phyloP scores from a whole-genome alignment of 805 yeast species.

The Spathaspora passalidarum region DNA sequence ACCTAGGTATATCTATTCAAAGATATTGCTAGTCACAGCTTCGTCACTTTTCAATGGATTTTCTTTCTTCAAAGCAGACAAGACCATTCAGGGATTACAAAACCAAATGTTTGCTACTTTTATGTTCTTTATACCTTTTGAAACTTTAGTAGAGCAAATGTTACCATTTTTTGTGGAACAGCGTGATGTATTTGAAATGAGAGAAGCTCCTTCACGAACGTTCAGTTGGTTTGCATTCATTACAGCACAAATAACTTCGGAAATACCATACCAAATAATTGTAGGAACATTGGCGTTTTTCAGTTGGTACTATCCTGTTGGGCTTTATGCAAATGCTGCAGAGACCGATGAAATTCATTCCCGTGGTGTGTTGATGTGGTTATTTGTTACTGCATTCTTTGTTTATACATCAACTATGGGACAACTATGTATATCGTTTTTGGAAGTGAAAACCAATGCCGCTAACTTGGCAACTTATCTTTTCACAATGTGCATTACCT shows the following conservation, averaged over 20 bases:
- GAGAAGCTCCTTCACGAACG: conserved; percentile 44
- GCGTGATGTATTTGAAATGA: conserved; percentile 43
- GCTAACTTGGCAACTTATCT: conserved; percentile 25
- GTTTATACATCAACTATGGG: conserved; percentile 25
- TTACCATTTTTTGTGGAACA: conserved; percentile 40
- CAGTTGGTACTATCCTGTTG: conserved; percentile 61
- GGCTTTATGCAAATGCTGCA: conserved; percentile 47
- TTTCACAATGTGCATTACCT: conserved; percentile 28
- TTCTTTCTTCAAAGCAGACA: conserved; percentile 60
- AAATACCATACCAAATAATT: conserved; percentile 43
- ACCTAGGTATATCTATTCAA: conserved; percentile 60
- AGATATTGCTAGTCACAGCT: conserved; percentile 50
- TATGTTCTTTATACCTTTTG: conserved; percentile 38
- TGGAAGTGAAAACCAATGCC: conserved; percentile 28
- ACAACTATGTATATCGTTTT: conserved; percentile 26
- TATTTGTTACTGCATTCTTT: conserved; percentile 19
- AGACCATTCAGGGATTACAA: conserved; percentile 57
- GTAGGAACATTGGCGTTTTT: conserved; percentile 40
- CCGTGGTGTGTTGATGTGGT: conserved; percentile 39
- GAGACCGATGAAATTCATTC: conserved; percentile 33
- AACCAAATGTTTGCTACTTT: conserved; percentile 58
- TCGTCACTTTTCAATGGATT: conserved; percentile 71
- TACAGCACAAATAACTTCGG: conserved; percentile 38
- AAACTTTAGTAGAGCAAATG: conserved; percentile 37
- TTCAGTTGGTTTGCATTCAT: conserved; percentile 43